Percentiles rank a stretch among this genome's conserved stretches.
These are phyloP conservation scores for Pulveroboletus sp. DNA, from an alignment of 768 basidiomycete species.

Conservation along the genomic window DNA sequence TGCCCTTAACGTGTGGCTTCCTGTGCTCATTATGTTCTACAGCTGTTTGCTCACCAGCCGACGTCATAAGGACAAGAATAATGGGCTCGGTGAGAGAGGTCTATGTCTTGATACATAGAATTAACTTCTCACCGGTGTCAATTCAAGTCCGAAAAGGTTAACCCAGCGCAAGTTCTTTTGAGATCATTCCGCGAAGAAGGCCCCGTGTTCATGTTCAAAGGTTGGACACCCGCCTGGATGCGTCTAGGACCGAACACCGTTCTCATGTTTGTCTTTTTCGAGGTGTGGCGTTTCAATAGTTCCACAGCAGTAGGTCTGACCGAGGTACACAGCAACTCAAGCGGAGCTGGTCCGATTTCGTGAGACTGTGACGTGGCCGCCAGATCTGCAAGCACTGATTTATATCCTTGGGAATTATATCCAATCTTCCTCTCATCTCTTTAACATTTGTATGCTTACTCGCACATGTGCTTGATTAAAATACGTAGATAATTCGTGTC, in stretches of 20 bases:
- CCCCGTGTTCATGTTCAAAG: slow-evolving; percentile 74
- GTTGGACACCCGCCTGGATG: slow-evolving; percentile 86
- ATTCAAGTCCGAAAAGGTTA: slow-evolving; percentile 47
- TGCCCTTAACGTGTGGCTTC: not conserved
- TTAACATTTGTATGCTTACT: slow-evolving; percentile 5
- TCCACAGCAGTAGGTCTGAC: slow-evolving; percentile 3
- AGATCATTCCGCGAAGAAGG: slow-evolving; percentile 71
- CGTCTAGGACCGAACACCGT: slow-evolving; percentile 82
- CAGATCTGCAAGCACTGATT: not conserved
- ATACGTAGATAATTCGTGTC: no score
- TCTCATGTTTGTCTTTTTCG: slow-evolving; percentile 80
- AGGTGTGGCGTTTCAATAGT: slow-evolving; percentile 43
- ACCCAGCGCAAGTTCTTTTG: slow-evolving; percentile 48
- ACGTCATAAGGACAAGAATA: slow-evolving; percentile 70
- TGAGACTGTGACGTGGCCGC: not conserved
- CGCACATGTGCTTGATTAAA: not conserved
- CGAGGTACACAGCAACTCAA: slow-evolving; percentile 59
- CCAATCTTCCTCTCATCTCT: not conserved
- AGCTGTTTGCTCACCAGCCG: slow-evolving; percentile 79
- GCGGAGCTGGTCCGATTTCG: slow-evolving; percentile 44
- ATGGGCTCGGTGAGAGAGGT: slow-evolving; percentile 75
- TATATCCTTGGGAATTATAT: not conserved
- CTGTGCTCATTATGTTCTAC: slow-evolving; percentile 4
- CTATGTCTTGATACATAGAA: not conserved
- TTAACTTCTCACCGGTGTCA: slow-evolving; percentile 1